Evolutionary conservation across 2,329 filamentous ascomycete species (phyloP), one percentile per base, ranked within the genome.

Genomic region (Fusarium neocosmosporiellum): DNA sequence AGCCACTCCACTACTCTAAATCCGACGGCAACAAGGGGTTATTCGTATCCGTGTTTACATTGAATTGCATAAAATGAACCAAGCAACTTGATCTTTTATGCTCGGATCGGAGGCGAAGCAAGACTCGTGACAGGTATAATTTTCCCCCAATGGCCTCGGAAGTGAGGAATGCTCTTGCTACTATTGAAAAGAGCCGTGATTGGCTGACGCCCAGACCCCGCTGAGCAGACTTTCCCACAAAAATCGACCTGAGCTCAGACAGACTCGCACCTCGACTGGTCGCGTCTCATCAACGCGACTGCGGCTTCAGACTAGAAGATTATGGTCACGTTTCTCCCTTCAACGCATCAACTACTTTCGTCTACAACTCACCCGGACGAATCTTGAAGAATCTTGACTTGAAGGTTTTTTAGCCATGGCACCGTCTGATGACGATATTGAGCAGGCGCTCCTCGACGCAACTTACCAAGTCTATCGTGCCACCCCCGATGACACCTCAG

Each of bases 401-500:
- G 1, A 31, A 33, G 9, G 7, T 4, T 24, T 7, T 11, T 27
- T 18, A 7, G 33, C 7, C 9, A 88, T 87, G 84, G 79, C 83
- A 7, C 83, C 84, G 3, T 83, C 84, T 6, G 76, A 79, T 29
- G 79, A 84, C 67, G 75, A 80, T 43, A 79, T 90, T 27, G 84
- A 88, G 71, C 75, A 81, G 55, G 85, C 83, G 60, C 83, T 91
- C 16, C 80, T 83, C 48, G 79, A 84, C n/a, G 83, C 84, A 5
- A 87, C 88, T 37, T 82, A 79, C 59, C 80, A 83, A 4, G 75
- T 89, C 43, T 89, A 86, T 74, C 78, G 82, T 29, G 75, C 78
- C 22, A 82, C 84, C 14, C 83, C 84, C 5, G 85, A 87, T 22
- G 72, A 83, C 5, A 83, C 90, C 10, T 88, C 88, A 0, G 88